These are phyloP conservation scores for Backusella australiensis DNA, from an alignment of 192 early-diverging fungal species.

Conservation along the genomic window DNA sequence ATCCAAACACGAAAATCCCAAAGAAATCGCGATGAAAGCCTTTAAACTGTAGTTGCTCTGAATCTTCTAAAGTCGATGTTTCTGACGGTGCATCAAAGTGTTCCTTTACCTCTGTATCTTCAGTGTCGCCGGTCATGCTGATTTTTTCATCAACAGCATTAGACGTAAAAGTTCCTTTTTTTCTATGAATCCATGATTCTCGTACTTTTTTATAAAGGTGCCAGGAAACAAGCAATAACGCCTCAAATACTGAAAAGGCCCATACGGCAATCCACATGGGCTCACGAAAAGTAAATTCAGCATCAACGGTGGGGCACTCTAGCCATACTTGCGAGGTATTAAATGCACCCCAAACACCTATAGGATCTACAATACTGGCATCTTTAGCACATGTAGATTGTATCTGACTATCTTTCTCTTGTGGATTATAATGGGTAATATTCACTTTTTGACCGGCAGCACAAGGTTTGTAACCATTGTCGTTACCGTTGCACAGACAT, in stretches of 20 bases:
- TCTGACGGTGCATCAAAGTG: background rate
- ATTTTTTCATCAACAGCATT: background rate
- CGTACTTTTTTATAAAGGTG: conserved; percentile 44
- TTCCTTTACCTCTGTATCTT: background rate
- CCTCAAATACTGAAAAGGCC: conserved; percentile 39
- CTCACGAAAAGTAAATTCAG: conserved; percentile 46
- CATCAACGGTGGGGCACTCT: conserved; percentile 42
- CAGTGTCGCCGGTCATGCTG: background rate
- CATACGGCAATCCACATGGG: conserved; percentile 56
- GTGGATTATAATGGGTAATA: conserved; percentile 46
- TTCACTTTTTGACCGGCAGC: conserved; percentile 39
- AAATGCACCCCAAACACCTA: conserved; percentile 8
- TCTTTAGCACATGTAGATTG: conserved; percentile 20
- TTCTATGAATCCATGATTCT: conserved; percentile 17
- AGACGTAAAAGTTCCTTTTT: background rate
- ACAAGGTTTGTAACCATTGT: conserved; percentile 44
- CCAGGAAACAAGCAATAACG: conserved; percentile 46
- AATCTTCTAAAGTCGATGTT: conserved; percentile 9
- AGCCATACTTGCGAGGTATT: conserved; percentile 38
- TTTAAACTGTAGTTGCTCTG: conserved; percentile 49
- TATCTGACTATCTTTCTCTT: conserved; percentile 36
- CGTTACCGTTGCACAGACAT: conserved; percentile 42
- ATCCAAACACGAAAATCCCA: conserved; percentile 50
- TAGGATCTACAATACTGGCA: background rate
- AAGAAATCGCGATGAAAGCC: conserved; percentile 58